A percentile compares a stretch with the other conserved stretches of the same genome.
These are phyloP conservation scores for Bondarzewia mesenterica DNA, from an alignment of 1,284 basidiomycete genomes.

Conservation along the genomic window DNA sequence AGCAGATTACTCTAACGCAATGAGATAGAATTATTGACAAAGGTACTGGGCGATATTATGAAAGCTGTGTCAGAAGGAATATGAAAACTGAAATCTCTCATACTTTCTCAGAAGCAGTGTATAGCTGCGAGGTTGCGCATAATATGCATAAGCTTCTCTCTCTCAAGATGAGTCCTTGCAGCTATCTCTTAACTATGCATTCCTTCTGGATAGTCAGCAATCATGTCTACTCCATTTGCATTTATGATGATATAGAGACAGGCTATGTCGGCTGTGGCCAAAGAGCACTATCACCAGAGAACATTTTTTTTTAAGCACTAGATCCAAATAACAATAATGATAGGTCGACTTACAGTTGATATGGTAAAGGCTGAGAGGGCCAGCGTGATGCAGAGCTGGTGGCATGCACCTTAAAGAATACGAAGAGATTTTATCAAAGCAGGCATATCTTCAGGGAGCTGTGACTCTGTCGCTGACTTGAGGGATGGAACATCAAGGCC, in stretches of 20 bases:
- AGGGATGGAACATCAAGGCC: no score
- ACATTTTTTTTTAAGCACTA: not conserved
- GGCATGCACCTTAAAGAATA: not conserved
- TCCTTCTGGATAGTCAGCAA: constrained; percentile 21
- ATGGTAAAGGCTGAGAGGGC: not conserved
- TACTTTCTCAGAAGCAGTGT: constrained; percentile 32
- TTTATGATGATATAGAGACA: constrained; percentile 11
- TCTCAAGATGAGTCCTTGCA: constrained; percentile 19
- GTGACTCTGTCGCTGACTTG: no score
- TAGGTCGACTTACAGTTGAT: not conserved
- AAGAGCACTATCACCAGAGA: not conserved
- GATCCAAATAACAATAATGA: not conserved
- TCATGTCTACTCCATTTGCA: constrained; percentile 23
- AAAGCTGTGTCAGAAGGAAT: not conserved
- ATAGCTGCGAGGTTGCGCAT: constrained; percentile 28
- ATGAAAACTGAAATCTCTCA: not conserved
- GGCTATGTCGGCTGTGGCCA: not conserved
- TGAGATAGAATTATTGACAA: constrained; percentile 19
- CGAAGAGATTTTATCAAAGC: no score
- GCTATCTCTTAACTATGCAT: constrained; percentile 24
- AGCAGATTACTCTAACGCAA: constrained; percentile 10
- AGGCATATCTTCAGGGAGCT: no score
- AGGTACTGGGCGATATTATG: constrained; percentile 14
- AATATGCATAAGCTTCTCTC: constrained; percentile 25
- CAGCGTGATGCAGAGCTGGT: constrained; percentile 1